A percentile compares a stretch with the other conserved stretches of the same genome.
Evolutionary conservation across 2,329 filamentous ascomycete genomes (phyloP).

Genomic region (Lecanosticta acicola): DNA sequence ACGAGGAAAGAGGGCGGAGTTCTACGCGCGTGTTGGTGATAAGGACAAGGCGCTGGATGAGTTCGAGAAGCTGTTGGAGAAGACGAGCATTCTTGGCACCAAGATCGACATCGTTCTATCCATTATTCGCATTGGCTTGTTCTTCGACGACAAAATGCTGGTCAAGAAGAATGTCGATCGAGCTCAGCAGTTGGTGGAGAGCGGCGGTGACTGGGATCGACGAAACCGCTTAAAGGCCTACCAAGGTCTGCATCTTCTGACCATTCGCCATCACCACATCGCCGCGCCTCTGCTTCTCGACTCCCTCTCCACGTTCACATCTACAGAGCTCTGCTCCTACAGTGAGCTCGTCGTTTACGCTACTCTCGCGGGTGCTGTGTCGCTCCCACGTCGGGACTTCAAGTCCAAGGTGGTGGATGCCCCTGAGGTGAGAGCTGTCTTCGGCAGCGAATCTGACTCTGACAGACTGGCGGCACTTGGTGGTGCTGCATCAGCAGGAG

Average conservation of each 20-base stretch:
- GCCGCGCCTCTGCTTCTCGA: slow-evolving; percentile 92
- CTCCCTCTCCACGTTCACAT: slow-evolving; percentile 95
- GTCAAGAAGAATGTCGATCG: slow-evolving; percentile 93
- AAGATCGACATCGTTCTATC: slow-evolving; percentile 97
- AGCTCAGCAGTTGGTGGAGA: slow-evolving; percentile 83
- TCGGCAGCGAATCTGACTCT: slow-evolving; percentile 67
- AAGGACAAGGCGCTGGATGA: slow-evolving; percentile 94
- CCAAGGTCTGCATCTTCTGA: slow-evolving; percentile 88
- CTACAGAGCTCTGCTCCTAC: slow-evolving; percentile 97
- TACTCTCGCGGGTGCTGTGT: slow-evolving; percentile 87
- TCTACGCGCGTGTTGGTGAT: slow-evolving; percentile 91
- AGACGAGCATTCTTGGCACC: slow-evolving; percentile 91
- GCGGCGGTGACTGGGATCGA: slow-evolving; percentile 96
- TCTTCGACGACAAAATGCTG: slow-evolving; percentile 87
- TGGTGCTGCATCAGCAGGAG: slow-evolving; percentile 74
- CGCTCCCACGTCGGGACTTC: slow-evolving; percentile 94
- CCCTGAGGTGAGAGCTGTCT: slow-evolving; percentile 94
- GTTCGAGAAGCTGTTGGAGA: slow-evolving; percentile 90
- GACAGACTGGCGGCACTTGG: slow-evolving; percentile 80
- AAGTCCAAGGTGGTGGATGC: slow-evolving; percentile 98
- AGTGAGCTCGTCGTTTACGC: slow-evolving; percentile 92
- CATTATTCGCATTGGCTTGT: slow-evolving; percentile 90
- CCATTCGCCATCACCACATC: slow-evolving; percentile 80
- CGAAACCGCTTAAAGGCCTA: slow-evolving; percentile 98
- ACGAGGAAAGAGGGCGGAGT: slow-evolving; percentile 89